Evolutionary conservation across 352 stramenopile species (phyloP), one percentile per base, ranked within the genome.

Genomic region (Phytophthora nicotianae): DNA sequence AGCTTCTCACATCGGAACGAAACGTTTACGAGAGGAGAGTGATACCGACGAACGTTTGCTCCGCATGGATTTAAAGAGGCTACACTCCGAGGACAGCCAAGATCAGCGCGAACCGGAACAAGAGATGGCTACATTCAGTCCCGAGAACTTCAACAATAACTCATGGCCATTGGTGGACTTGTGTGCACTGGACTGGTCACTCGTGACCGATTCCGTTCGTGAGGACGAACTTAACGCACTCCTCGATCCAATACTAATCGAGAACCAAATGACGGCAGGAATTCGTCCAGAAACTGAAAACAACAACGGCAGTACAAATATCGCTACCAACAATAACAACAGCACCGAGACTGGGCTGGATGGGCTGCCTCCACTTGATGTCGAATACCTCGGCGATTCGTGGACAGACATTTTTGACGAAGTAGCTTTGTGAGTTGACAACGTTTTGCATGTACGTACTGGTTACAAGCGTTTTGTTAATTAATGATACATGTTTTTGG

Each of bases 321-420:
- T 21, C 37, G 37, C 14, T 43, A 17, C 32, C n/a, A 45, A 19
- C 42, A 42, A 51, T 24, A 33, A 35, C 35, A 38, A 38, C 37
- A 13, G 16, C 27, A 42, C 21, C 14, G 45, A 58, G 21, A 16
- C 40, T 41, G 45, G 23, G 8, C 5, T 50, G 27, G 62, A 59
- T 19, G 57, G 32, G 27, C 35, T 65, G 49, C 57, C 51, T 20
- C 62, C 66, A 2, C 55, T 70, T 6, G 66, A 74, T 17, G 32
- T 58, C 9, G 66, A 71, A 24, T 66, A 58, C n/a, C 26, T 71
- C 11, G 61, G 50, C 6, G 59, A 73, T 21, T 62, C 64, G 9
- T 74, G 66, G 61, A 63, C 49, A 27, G 61, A 71, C 33, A 58
- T 74, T 29, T 70, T 74, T 42, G 61, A 74, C 46, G 33, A 68